These are phyloP conservation scores for Trichoderma sp. DNA, from an alignment of 2,329 filamentous ascomycete genomes.

Conservation along the genomic window DNA sequence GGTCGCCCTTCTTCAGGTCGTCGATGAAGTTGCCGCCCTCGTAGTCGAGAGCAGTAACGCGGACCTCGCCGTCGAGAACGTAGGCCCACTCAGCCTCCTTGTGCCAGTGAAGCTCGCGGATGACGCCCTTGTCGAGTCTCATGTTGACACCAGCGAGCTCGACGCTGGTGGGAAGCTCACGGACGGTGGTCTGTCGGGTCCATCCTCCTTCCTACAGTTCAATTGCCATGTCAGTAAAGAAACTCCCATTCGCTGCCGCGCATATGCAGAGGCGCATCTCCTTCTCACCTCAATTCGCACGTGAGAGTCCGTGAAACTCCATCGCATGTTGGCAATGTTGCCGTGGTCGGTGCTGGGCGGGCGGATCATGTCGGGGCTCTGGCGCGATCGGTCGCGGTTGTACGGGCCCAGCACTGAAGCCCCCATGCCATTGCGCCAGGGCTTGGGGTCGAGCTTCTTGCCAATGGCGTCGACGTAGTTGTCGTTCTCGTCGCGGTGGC, in stretches of 20 bases:
- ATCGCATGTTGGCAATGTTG: slow-evolving; percentile 71
- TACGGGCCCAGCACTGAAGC: slow-evolving; percentile 70
- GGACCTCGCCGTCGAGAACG: slow-evolving; percentile 70
- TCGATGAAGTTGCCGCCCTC: slow-evolving; percentile 79
- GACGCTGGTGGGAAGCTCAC: slow-evolving; percentile 66
- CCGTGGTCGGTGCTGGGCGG: slow-evolving; percentile 76
- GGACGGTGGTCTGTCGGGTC: slow-evolving; percentile 73
- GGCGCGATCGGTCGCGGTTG: slow-evolving; percentile 67
- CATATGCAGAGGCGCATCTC: not conserved
- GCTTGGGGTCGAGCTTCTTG: slow-evolving; percentile 65
- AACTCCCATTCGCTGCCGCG: not conserved
- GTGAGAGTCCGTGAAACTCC: slow-evolving; percentile 70
- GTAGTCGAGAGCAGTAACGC: slow-evolving; percentile 73
- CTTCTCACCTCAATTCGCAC: slow-evolving; percentile 61
- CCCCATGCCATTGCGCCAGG: slow-evolving; percentile 66
- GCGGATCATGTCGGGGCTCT: slow-evolving; percentile 72
- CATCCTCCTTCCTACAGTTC: slow-evolving; percentile 68
- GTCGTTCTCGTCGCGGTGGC: slow-evolving; percentile 64
- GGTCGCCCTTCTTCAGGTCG: slow-evolving; percentile 73
- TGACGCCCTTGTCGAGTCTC: slow-evolving; percentile 72
- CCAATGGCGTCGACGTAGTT: slow-evolving; percentile 63
- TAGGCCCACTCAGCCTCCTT: slow-evolving; percentile 81
- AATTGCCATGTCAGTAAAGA: not conserved
- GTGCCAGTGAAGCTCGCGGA: slow-evolving; percentile 81
- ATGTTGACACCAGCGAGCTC: slow-evolving; percentile 79